Percentiles rank a stretch among this genome's conserved stretches.
phyloP scores from a whole-genome alignment of 768 basidiomycete genomes.

The Cystobasidium tubakii region DNA sequence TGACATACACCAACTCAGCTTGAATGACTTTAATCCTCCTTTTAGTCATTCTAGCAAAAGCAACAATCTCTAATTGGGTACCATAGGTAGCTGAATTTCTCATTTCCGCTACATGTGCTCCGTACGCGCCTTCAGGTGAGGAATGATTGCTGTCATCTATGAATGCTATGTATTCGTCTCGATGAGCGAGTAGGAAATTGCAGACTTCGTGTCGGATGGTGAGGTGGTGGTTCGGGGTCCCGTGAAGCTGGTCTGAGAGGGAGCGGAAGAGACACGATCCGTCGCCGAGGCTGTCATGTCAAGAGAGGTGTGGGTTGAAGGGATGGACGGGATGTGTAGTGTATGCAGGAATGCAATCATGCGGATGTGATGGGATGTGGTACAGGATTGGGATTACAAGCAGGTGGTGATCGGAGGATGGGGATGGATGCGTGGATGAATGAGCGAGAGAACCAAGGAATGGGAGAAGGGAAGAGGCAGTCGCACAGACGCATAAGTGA shows the following conservation, averaged over 20 bases:
- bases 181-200: slow-evolving; percentile 68
- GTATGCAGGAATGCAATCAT: background rate
- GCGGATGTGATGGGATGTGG: background rate
- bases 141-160: slow-evolving; percentile 58
- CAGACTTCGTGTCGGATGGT: slow-evolving; percentile 70
- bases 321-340: background rate
- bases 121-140: background rate
- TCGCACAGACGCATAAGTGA: background rate
- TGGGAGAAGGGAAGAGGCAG: background rate
- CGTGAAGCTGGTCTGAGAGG: slow-evolving; percentile 66
- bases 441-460: background rate
- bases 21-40: slow-evolving; percentile 86
- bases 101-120: slow-evolving; percentile 37
- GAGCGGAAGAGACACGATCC: slow-evolving; percentile 81
- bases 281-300: slow-evolving; percentile 49
- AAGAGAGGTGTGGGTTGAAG: background rate
- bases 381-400: background rate
- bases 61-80: slow-evolving; percentile 86
- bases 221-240: slow-evolving; percentile 64
- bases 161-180: slow-evolving; percentile 72
- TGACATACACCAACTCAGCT: slow-evolving; percentile 82
- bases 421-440: background rate
- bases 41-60: slow-evolving; percentile 72
- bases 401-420: background rate
- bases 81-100: slow-evolving; percentile 68